Evolutionary conservation across 1,284 basidiomycete genomes (phyloP).

Genomic region (Polyporus tsugae): DNA sequence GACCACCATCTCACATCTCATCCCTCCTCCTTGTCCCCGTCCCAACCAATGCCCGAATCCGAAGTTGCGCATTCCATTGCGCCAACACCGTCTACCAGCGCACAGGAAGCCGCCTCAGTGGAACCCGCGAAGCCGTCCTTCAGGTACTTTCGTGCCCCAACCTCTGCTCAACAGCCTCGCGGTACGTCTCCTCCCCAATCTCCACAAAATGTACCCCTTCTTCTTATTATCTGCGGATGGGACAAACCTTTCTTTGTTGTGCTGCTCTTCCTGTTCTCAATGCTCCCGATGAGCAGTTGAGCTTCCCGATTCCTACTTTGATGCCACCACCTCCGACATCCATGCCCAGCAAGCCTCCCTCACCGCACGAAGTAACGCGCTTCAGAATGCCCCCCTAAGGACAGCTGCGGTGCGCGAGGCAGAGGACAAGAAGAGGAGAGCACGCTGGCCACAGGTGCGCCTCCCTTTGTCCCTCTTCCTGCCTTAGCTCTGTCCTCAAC

Average conservation of each 20-base stretch:
- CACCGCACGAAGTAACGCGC: constrained; percentile 65
- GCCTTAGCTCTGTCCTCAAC: constrained; percentile 5
- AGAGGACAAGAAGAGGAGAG: constrained; percentile 65
- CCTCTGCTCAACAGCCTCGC: constrained; percentile 27
- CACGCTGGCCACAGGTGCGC: constrained; percentile 77
- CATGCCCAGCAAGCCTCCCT: constrained; percentile 73
- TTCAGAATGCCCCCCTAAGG: constrained; percentile 82
- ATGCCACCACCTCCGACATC: constrained; percentile 78
- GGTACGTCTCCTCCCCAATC: constrained; percentile 27
- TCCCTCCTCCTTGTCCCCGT: background rate
- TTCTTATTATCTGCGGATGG: background rate
- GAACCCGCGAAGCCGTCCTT: constrained; percentile 23
- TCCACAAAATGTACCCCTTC: background rate
- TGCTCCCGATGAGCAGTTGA: constrained; percentile 39
- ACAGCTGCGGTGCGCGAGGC: constrained; percentile 75
- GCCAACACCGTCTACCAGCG: background rate
- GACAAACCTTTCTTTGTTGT: background rate
- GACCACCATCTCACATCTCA: background rate
- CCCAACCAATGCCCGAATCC: background rate
- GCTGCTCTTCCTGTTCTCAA: background rate
- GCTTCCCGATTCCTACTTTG: constrained; percentile 78
- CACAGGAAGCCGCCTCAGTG: background rate
- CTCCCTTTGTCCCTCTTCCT: constrained; percentile 1
- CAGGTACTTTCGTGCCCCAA: constrained; percentile 33
- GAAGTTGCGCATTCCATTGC: background rate